Evolutionary conservation across 2,329 filamentous ascomycete genomes (phyloP), one percentile per base, ranked within the genome.

Genomic region (Emericellopsis cladophorae): DNA sequence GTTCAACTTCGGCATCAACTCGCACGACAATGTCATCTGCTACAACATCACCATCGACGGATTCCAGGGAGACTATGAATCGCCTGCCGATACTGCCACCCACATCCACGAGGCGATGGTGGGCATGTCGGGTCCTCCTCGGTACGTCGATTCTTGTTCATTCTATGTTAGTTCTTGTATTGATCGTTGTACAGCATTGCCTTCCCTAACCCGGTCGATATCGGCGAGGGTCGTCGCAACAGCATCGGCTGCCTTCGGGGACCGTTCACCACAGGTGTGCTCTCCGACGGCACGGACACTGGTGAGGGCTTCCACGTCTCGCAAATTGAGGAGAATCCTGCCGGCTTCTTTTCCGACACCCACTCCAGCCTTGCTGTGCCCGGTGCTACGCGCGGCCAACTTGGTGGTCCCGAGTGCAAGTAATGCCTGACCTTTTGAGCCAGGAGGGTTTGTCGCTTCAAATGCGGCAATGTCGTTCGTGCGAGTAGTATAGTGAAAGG

Each of bases 1-100:
- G 44, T 76, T 67, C 62, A 65, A 67, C 49, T 70, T 66, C 48
- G 70, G 68, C 45, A 65, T 76, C 56, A 74, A 74, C 59, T 57
- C 62, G 23, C 48, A 58, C 18, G 54, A 62, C 26, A 54, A 66
- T 40, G 48, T 59, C 40, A 65, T 66, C 46, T 66, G 62, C 58
- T 65, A 63, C 54, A 67, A 73, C 57, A 74, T 75, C 54, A 68
- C 61, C 31, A 57, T 75, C 36, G 53, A 58, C 35, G 60, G 60
- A 44, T 68, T 75, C 51, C 58, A 57, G 18, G 71, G 71, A 40
- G 55, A 66, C 3, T 76, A 72, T 51, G 50, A 62, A 48, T 74
- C 69, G 7, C 59, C 62, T 0, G 72, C 72, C 35, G 48, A 53
- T 23, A 72, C 70, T 7, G 67, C 72, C 15, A 76, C 72, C 2